These are phyloP conservation scores for Erythrophleum fordii DNA, from an alignment of 306 rosid species.

Conservation along the genomic window DNA sequence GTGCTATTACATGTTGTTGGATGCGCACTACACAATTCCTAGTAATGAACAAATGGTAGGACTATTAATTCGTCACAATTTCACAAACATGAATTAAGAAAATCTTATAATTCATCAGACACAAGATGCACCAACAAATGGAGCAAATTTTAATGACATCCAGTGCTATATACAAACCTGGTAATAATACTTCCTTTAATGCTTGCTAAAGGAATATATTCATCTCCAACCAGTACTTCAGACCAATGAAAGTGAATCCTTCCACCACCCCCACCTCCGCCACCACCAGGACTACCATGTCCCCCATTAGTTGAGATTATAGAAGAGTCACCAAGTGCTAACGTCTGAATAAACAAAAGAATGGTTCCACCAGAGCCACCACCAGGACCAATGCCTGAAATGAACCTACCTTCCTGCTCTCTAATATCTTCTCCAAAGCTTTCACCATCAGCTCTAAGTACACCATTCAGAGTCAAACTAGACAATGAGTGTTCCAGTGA, in stretches of 20 bases:
- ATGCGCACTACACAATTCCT: background rate
- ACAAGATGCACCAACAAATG: slow-evolving; percentile 31
- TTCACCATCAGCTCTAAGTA: slow-evolving; percentile 91
- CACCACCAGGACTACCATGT: slow-evolving; percentile 80
- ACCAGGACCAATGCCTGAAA: slow-evolving; percentile 82
- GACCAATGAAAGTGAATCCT: slow-evolving; percentile 98
- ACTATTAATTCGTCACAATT: background rate
- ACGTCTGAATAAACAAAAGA: slow-evolving; percentile 71
- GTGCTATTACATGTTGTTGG: background rate
- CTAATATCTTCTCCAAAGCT: slow-evolving; percentile 68
- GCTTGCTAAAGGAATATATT: slow-evolving; percentile 78
- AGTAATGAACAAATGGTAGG: background rate
- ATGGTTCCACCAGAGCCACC: slow-evolving; percentile 99
- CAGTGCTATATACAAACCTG: slow-evolving; percentile 57
- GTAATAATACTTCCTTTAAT: slow-evolving; percentile 74
- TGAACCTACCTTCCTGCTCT: slow-evolving; percentile 44
- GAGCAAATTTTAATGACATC: slow-evolving; percentile 14
- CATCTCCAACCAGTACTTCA: slow-evolving; percentile 83
- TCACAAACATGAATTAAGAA: slow-evolving; percentile 23
- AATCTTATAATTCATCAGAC: slow-evolving; percentile 25
- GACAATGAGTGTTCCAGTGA: slow-evolving; percentile 85
- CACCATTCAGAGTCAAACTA: slow-evolving; percentile 72
- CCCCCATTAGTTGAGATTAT: slow-evolving; percentile 82
- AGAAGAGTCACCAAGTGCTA: slow-evolving; percentile 73
- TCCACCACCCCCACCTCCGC: slow-evolving; percentile 99